A percentile compares a stretch with the other conserved stretches of the same genome.
Conservation (phyloP, 805 yeast genomes). For the Wickerhamomyces silvicola region DNA sequence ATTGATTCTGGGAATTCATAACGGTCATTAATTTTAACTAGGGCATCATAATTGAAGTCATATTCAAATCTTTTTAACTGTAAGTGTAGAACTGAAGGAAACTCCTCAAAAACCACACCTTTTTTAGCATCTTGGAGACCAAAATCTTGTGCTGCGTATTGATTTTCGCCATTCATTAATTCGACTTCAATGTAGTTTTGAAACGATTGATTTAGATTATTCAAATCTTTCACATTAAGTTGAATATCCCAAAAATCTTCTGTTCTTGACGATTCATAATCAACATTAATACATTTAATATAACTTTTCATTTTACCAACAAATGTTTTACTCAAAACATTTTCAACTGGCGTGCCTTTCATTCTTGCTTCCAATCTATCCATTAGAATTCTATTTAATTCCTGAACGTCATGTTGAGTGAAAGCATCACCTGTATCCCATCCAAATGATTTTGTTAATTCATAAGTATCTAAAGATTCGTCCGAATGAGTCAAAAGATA, state of each 20-base stretch:
- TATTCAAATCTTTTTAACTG: constrained; percentile 94
- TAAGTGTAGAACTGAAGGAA: constrained; percentile 89
- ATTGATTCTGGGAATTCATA: constrained; percentile 83
- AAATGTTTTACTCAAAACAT: constrained; percentile 70
- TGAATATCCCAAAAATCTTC: constrained; percentile 99
- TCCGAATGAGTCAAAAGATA: constrained; percentile 69
- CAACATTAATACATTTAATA: constrained; percentile 87
- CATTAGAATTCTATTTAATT: constrained; percentile 90
- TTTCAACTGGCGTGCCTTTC: constrained; percentile 82
- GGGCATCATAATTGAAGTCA: constrained; percentile 80
- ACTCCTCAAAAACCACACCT: constrained; percentile 85
- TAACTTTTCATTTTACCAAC: constrained; percentile 97
- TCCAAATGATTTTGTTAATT: constrained; percentile 87
- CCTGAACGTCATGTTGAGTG: constrained; percentile 98
- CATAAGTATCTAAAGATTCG: constrained; percentile 76
- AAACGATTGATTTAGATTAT: constrained; percentile 67
- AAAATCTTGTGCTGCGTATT: constrained; percentile 82
- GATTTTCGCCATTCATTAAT: constrained; percentile 88
- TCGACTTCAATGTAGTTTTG: constrained; percentile 84
- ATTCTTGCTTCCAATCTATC: constrained; percentile 85
- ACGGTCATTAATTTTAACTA: constrained; percentile 87
- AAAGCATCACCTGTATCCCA: constrained; percentile 96
- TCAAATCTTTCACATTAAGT: constrained; percentile 81
- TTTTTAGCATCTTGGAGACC: constrained; percentile 96
- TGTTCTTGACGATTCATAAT: constrained; percentile 82